Evolutionary conservation across 805 yeast genomes (phyloP).

Genomic region (Pichia gijzeniarum): DNA sequence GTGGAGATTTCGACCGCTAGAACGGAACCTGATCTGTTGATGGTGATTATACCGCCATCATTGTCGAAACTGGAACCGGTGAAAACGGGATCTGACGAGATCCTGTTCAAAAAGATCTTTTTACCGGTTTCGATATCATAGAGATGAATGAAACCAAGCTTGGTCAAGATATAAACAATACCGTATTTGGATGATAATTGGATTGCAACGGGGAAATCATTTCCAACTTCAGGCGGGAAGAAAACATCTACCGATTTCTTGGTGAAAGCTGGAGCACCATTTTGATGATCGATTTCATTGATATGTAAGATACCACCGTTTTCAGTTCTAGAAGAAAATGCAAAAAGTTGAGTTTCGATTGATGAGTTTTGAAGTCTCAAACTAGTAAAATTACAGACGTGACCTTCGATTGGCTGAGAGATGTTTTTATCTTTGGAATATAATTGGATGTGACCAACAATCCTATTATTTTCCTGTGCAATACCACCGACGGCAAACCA

Average conservation of each 20-base stretch:
- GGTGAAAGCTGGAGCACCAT: constrained; percentile 71
- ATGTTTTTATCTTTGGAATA: constrained; percentile 83
- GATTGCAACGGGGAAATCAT: constrained; percentile 93
- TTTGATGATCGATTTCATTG: constrained; percentile 93
- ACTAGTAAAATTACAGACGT: constrained; percentile 84
- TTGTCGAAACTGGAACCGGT: constrained; percentile 71
- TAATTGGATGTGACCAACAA: constrained; percentile 94
- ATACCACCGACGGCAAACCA: constrained; percentile 97
- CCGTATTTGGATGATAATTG: constrained; percentile 85
- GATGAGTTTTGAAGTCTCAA: constrained; percentile 67
- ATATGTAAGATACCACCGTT: constrained; percentile 84
- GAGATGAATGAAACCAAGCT: constrained; percentile 92
- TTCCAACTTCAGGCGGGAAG: constrained; percentile 93
- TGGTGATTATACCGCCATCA: constrained; percentile 80
- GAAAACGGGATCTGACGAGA: constrained; percentile 92
- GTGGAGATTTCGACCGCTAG: constrained; percentile 85
- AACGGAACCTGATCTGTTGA: constrained; percentile 94
- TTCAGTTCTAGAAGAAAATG: constrained; percentile 85
- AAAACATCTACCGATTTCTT: constrained; percentile 90
- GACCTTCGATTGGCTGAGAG: constrained; percentile 97
- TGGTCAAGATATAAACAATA: constrained; percentile 81
- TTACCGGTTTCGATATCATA: constrained; percentile 92
- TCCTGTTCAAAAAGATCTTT: constrained; percentile 90
- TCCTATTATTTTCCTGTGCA: constrained; percentile 86
- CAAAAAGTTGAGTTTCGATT: constrained; percentile 79